These are phyloP conservation scores for Phlyctochytrium arcticum DNA, from an alignment of 192 early-diverging fungal genomes.

Conservation along the genomic window DNA sequence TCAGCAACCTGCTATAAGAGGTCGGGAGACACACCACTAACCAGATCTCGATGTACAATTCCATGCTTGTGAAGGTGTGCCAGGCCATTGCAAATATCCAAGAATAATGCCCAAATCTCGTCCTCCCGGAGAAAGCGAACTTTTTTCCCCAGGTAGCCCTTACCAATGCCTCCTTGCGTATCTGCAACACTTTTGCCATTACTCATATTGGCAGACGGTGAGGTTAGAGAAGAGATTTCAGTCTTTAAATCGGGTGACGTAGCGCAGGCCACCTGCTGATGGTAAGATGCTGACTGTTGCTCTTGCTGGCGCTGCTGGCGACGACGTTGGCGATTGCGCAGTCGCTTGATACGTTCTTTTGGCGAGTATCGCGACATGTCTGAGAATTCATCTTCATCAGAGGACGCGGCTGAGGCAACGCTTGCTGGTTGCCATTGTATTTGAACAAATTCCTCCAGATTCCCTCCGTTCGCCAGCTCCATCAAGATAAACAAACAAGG, in stretches of 20 bases:
- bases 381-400: neutral
- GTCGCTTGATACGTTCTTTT: slow-evolving; percentile 6
- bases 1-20: slow-evolving; percentile 3
- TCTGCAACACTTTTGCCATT: neutral
- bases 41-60: slow-evolving; percentile 88
- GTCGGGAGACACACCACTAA: slow-evolving; percentile 3
- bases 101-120: slow-evolving; percentile 83
- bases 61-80: slow-evolving; percentile 82
- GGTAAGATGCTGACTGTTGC: neutral
- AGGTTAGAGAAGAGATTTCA: neutral
- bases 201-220: neutral
- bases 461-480: slow-evolving; percentile 88
- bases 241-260: no score
- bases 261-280: neutral
- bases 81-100: slow-evolving; percentile 88
- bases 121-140: slow-evolving; percentile 39
- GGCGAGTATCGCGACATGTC: neutral
- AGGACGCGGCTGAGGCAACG: neutral
- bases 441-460: slow-evolving; percentile 88
- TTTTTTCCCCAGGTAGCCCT: slow-evolving; percentile 17
- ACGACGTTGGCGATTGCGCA: slow-evolving; percentile 9
- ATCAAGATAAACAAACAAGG: slow-evolving; percentile 95
- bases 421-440: slow-evolving; percentile 31
- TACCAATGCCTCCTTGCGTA: slow-evolving; percentile 34
- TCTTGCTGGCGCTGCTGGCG: neutral